Evolutionary conservation across 2,329 filamentous ascomycete genomes (phyloP), one percentile per base, ranked within the genome.

Genomic region (Trichocomaceae sp.): DNA sequence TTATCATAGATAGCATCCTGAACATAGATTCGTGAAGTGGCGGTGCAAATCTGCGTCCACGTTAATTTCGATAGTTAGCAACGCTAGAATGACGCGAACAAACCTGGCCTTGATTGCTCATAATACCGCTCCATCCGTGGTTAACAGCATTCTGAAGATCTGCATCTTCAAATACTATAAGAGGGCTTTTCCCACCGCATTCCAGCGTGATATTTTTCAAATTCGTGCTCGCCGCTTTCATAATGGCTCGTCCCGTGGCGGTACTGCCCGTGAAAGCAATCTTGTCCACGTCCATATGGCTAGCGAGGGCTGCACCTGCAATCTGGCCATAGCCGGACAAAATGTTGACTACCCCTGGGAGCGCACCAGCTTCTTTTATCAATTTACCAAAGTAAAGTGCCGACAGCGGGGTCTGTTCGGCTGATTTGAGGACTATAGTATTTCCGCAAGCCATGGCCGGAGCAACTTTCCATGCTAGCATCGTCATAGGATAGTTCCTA

Each of bases 1-100:
- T 90, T 86, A 77, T 95, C 89, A 77, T 93, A 91, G 73, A 95
- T 87, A 59, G 79, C 78, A 66, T 93, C 88, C 72, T 95, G 88
- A 50, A 95, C 89, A 74, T 89, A 91, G 71, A 95, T 81, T 67
- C 89, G 85, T 59, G 87, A 90, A 52, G 67, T 68, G 50, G 68
- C 69, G 51, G 66, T 69, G 73, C 83, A 86, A 54, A 84, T 79
- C 67, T 86, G 83, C 50, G n/a, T n/a, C n/a, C n/a, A n/a, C n/a
- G n/a, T n/a, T n/a, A n/a, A n/a, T n/a, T n/a, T n/a, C n/a, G n/a
- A n/a, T n/a, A n/a, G n/a, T n/a, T n/a, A n/a, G n/a, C n/a, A n/a
- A n/a, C n/a, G n/a, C n/a, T n/a, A n/a, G n/a, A n/a, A n/a, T n/a
- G n/a, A n/a, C n/a, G n/a, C n/a, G n/a, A n/a, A n/a, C 83, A 86